These are phyloP conservation scores for Neurospora sp. DNA, from an alignment of 495 filamentous ascomycete genomes.

Conservation along the genomic window DNA sequence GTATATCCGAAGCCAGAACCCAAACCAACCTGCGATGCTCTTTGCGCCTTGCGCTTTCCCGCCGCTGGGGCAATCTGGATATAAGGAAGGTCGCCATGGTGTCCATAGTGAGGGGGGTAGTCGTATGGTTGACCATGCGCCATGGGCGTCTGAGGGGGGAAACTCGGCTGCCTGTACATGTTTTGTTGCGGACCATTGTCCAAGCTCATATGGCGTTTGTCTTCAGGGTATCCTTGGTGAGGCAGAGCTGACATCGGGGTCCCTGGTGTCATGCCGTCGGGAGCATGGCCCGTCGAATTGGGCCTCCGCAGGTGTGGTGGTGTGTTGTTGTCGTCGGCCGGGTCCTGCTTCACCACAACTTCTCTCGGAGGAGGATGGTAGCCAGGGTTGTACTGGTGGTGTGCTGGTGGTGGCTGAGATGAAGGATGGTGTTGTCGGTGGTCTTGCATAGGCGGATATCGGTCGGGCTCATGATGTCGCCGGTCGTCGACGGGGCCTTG, in stretches of 20 bases:
- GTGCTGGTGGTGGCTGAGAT: slow-evolving; percentile 33
- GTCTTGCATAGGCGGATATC: slow-evolving; percentile 41
- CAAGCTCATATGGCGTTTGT: slow-evolving; percentile 38
- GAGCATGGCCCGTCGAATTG: slow-evolving; percentile 31
- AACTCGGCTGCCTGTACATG: slow-evolving; percentile 34
- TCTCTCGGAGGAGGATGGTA: slow-evolving; percentile 35
- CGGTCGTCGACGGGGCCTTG: slow-evolving; percentile 32
- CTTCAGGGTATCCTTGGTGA: slow-evolving; percentile 26
- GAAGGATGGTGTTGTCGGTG: slow-evolving; percentile 38
- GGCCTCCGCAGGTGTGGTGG: slow-evolving; percentile 35
- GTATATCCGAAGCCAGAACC: background rate
- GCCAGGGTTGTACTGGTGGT: slow-evolving; percentile 30
- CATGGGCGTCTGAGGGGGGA: slow-evolving; percentile 34
- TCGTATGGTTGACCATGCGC: slow-evolving; percentile 36
- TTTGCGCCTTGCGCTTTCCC: slow-evolving; percentile 39
- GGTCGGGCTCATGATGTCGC: slow-evolving; percentile 39
- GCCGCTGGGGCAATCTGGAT: slow-evolving; percentile 24
- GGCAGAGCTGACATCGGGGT: slow-evolving; percentile 22
- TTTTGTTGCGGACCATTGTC: slow-evolving; percentile 26
- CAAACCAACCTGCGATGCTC: slow-evolving; percentile 39
- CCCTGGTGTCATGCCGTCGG: slow-evolving; percentile 27
- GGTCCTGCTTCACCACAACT: slow-evolving; percentile 40
- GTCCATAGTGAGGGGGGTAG: slow-evolving; percentile 22
- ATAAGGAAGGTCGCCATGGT: slow-evolving; percentile 20
- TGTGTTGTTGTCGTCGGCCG: slow-evolving; percentile 31